Evolutionary conservation across 2,329 filamentous ascomycete genomes (phyloP).

Genomic region (Fusarium sp.): DNA sequence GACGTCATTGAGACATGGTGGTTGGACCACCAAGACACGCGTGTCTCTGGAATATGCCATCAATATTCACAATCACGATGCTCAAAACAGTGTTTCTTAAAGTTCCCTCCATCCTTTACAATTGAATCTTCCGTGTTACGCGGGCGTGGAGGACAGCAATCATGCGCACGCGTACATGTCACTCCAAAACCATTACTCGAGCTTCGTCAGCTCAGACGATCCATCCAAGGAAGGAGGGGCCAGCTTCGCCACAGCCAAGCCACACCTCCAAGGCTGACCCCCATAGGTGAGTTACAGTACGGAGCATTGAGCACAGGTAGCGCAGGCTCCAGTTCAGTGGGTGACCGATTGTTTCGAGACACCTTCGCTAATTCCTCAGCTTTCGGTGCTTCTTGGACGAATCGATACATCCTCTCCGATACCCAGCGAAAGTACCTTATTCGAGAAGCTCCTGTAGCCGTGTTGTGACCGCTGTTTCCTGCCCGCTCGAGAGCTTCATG

Average conservation of each 20-base stretch:
- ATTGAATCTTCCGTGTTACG: background rate
- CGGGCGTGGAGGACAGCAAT: constrained; percentile 10
- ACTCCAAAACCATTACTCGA: constrained; percentile 37
- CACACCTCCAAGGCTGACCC: constrained; percentile 50
- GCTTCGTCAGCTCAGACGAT: constrained; percentile 32
- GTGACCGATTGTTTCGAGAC: constrained; percentile 40
- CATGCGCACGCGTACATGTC: constrained; percentile 35
- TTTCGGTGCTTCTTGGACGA: constrained; percentile 6
- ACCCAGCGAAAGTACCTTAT: background rate
- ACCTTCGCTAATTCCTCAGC: constrained; percentile 37
- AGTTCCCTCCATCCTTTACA: background rate
- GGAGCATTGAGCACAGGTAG: constrained; percentile 42
- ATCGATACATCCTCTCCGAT: constrained; percentile 2
- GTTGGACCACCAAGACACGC: constrained; percentile 10
- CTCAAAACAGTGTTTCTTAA: background rate
- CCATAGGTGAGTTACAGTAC: constrained; percentile 38
- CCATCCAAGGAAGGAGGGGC: constrained; percentile 35
- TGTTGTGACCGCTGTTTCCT: constrained; percentile 27
- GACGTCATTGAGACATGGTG: constrained; percentile 28
- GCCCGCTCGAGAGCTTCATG: constrained; percentile 38
- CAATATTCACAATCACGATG: background rate
- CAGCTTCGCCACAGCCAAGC: constrained; percentile 40
- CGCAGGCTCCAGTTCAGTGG: constrained; percentile 45
- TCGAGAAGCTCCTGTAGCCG: constrained; percentile 10
- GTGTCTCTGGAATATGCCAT: background rate